These are phyloP conservation scores for Spiraea crenata DNA, from an alignment of 331 rosid species.

Conservation along the genomic window DNA sequence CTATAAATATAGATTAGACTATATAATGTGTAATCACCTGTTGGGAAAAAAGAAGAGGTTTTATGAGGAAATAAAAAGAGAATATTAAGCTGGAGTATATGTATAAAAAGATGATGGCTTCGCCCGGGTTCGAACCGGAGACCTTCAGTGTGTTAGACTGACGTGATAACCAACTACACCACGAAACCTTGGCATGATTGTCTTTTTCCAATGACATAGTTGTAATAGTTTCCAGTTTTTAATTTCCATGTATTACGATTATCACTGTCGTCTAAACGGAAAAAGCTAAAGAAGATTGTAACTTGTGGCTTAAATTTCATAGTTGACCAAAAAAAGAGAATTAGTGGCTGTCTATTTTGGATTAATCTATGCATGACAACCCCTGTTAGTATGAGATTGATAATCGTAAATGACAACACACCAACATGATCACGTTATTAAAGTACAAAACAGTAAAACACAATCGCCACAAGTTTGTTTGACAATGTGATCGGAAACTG, in stretches of 20 bases:
- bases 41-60: too few species aligned
- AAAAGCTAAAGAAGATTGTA: not conserved
- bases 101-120: not conserved
- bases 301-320: not conserved
- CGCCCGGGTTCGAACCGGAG: conserved; percentile 25
- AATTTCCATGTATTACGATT: too few species aligned
- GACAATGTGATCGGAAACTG: not conserved
- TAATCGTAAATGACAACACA: not conserved
- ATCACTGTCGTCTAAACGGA: not conserved
- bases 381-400: not conserved
- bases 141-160: conserved; percentile 28
- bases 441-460: not conserved
- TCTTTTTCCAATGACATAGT: too few species aligned
- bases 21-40: too few species aligned
- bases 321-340: not conserved
- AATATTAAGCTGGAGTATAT: too few species aligned
- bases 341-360: not conserved
- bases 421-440: not conserved
- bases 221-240: too few species aligned
- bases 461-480: not conserved
- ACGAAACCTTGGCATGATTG: not conserved
- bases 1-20: too few species aligned
- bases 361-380: not conserved
- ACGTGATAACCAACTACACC: conserved; percentile 29
- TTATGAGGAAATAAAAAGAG: too few species aligned